Evolutionary conservation across 2,329 filamentous ascomycete genomes (phyloP), one percentile per base, ranked within the genome.

Genomic region (Xylariales sp.): DNA sequence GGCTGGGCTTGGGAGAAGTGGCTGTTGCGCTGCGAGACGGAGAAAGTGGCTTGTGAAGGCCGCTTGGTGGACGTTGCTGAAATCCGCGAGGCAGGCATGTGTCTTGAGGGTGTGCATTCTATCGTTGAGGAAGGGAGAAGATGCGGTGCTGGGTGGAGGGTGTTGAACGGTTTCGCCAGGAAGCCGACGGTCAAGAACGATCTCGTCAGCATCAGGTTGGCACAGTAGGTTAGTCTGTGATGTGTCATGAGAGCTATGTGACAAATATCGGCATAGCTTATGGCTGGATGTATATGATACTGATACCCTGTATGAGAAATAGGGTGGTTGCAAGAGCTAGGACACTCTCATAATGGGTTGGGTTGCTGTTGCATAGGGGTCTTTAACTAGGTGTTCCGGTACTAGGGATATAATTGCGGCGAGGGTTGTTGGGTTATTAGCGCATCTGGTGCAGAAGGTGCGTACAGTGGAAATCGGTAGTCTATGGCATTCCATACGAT

Each of bases 1-100:
- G 83, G 85, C 19, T 93, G 89, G 82, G 82, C 83, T 60, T 98
- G 90, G 91, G 93, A 98, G 74, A 86, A 88, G 61, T 98, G 93
- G 93, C 77, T 97, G 62, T 68, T 96, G 51, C 87, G 88, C 57
- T 76, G 91, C 55, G 86, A 93, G 67, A 78, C 84, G 66, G 90
- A 96, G 70, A 93, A 77, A 62, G 71, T 72, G 4, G 71, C 88
- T 57, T 85, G 86, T 19, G 82, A 88, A 58, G 62, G 74, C 46
- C 63, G 76, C 9, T 68, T 80, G 4, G 73, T 79, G 52, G 77
- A 74, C 8, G 68, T 73, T 16, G 60, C 66, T 32, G 69, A 73
- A 35, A 70, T 78, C 60, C 61, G 64, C 40, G 72, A 78, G 63
- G 77, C 78, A 6, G 76, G 72, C 45, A 75, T 75, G 58, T 76